Evolutionary conservation across 345 rosid genomes (phyloP).

Genomic region (Populus tremula): DNA sequence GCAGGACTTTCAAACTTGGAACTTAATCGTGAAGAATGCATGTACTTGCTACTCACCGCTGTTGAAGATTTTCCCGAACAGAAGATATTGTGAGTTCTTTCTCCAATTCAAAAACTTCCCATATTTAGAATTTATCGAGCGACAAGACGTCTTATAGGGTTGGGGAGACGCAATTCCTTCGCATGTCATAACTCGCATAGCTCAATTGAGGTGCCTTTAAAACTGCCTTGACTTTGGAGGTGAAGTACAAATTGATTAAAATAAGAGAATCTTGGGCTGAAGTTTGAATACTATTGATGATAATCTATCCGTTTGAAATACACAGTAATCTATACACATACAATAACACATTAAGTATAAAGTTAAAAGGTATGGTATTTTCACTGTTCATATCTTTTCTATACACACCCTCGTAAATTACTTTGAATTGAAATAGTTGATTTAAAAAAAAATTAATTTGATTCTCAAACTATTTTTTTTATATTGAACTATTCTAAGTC

Average conservation of each 20-base stretch:
- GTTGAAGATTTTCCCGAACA: too few relatives aligned
- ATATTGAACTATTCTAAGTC: accelerated
- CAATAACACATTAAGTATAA: too few relatives aligned
- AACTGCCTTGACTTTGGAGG: not conserved
- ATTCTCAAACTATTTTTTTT: accelerated
- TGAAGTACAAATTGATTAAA: not conserved
- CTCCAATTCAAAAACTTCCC: not conserved
- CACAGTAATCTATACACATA: too few relatives aligned
- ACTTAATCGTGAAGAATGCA: too few relatives aligned
- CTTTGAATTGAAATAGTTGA: accelerated
- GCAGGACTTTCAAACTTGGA: too few relatives aligned
- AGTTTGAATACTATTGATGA: not conserved
- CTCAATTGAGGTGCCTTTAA: not conserved
- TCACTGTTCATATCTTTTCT: too few relatives aligned
- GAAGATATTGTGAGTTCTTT: not conserved
- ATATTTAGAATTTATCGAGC: not conserved
- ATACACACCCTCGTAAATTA: too few relatives aligned
- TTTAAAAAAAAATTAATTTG: too few relatives aligned
- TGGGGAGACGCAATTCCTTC: not conserved
- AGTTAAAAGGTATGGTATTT: too few relatives aligned
- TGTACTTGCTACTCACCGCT: too few relatives aligned
- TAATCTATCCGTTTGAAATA: not conserved
- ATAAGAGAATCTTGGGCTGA: not conserved
- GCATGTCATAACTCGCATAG: not conserved
- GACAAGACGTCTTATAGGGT: not conserved